Evolutionary conservation across 805 yeast species (phyloP).

Genomic region (Candida morakotiae): DNA sequence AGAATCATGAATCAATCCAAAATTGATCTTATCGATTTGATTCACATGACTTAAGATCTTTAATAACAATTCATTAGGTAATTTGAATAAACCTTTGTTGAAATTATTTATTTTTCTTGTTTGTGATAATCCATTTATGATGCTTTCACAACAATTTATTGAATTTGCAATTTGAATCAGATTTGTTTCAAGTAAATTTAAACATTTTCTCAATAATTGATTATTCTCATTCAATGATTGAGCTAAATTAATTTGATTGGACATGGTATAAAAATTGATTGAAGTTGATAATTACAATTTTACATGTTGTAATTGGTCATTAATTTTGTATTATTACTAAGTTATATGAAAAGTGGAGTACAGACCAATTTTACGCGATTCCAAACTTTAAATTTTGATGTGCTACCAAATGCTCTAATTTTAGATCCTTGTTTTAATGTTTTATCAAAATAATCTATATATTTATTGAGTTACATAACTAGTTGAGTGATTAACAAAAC

Average conservation of each 20-base stretch:
- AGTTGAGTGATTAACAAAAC: too few relatives aligned
- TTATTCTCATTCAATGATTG: neutral
- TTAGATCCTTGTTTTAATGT: too few relatives aligned
- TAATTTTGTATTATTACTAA: too few relatives aligned
- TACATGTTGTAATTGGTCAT: neutral
- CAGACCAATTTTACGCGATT: too few relatives aligned
- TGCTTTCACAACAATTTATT: neutral
- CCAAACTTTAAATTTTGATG: too few relatives aligned
- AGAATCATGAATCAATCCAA: neutral
- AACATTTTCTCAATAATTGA: neutral
- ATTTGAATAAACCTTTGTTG: neutral
- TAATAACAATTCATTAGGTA: neutral
- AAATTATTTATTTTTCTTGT: neutral
- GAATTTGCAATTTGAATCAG: neutral
- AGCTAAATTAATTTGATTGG: neutral
- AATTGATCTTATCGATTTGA: neutral
- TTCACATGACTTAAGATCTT: neutral
- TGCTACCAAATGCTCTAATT: too few relatives aligned
- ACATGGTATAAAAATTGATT: neutral
- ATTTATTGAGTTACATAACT: too few relatives aligned
- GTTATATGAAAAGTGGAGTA: neutral
- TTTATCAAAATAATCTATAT: too few relatives aligned
- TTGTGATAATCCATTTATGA: neutral
- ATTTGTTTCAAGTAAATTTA: neutral
- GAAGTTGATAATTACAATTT: neutral